A percentile compares a stretch with the other conserved stretches of the same genome.
Conservation (phyloP, 495 filamentous ascomycete genomes). For the Mycothermus thermophilus region DNA sequence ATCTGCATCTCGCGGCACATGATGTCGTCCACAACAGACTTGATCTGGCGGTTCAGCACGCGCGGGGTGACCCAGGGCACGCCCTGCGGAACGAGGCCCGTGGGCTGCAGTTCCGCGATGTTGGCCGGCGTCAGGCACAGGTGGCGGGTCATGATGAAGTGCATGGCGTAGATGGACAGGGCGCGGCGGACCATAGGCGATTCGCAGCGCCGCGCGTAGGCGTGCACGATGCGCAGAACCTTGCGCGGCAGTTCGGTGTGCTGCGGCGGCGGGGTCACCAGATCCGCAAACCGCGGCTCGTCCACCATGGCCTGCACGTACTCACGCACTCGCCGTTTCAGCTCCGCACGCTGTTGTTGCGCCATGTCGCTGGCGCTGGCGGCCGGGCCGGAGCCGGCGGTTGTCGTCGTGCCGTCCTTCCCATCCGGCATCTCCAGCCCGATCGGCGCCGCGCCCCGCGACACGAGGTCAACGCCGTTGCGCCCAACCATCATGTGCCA, state of each 20-base stretch:
- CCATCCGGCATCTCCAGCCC: conserved; percentile 22
- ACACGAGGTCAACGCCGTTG: conserved; percentile 24
- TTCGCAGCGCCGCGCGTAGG: conserved; percentile 23
- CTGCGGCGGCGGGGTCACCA: conserved; percentile 29
- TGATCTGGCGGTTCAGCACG: conserved; percentile 39
- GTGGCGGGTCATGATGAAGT: conserved; percentile 37
- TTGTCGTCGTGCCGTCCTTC: too few species aligned
- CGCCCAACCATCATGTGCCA: conserved; percentile 23
- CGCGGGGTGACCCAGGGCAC: conserved; percentile 31
- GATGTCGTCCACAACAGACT: conserved; percentile 36
- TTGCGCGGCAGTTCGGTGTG: conserved; percentile 27
- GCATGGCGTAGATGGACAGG: conserved; percentile 36
- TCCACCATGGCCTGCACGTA: conserved; percentile 31
- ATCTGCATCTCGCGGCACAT: conserved; percentile 29
- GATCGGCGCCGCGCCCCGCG: conserved; percentile 26
- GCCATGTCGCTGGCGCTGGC: not conserved
- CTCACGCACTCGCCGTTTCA: conserved; percentile 25
- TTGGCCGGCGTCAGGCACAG: conserved; percentile 31
- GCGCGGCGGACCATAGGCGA: conserved; percentile 30
- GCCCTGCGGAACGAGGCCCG: conserved; percentile 20
- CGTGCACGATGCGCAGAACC: conserved; percentile 29
- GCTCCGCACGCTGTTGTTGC: conserved; percentile 22
- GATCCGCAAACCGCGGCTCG: conserved; percentile 27
- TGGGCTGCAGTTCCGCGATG: conserved; percentile 21
- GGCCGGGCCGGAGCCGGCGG: not conserved